phyloP scores from a whole-genome alignment of 352 stramenopile genomes.

The Phytophthora sojae region DNA sequence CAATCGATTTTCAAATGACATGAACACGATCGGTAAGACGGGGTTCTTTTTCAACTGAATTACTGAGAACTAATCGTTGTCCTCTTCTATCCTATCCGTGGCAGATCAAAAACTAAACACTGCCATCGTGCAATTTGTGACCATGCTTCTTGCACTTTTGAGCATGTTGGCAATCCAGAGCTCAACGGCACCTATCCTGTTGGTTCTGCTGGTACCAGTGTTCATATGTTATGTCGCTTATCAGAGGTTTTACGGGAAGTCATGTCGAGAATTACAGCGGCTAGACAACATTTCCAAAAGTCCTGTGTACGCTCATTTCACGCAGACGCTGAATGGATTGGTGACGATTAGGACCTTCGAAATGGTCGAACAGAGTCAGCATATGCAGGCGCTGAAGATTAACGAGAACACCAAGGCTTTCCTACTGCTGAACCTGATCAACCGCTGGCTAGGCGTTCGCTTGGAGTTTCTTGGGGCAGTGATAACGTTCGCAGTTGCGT shows the following conservation, averaged over 20 bases:
- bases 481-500: constrained; percentile 91
- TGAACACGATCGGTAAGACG: constrained; percentile 66
- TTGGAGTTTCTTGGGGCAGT: constrained; percentile 88
- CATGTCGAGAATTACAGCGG: constrained; percentile 72
- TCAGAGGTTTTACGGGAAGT: constrained; percentile 72
- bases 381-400: constrained; percentile 49
- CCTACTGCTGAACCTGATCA: constrained; percentile 90
- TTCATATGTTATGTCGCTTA: constrained; percentile 72
- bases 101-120: constrained; percentile 70
- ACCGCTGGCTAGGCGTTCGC: constrained; percentile 96
- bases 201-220: constrained; percentile 68
- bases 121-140: constrained; percentile 52
- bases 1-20: constrained; percentile 80
- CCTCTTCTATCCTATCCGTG: constrained; percentile 1
- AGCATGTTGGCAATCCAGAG: constrained; percentile 68
- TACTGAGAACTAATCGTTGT: constrained; percentile 12
- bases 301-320: constrained; percentile 94
- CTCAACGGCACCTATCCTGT: constrained; percentile 49
- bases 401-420: constrained; percentile 89
- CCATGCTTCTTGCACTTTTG: constrained; percentile 53
- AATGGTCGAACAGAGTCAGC: constrained; percentile 49
- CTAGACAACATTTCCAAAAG: constrained; percentile 70
- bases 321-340: constrained; percentile 88
- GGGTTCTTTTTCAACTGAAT: neutral
- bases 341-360: constrained; percentile 76